Conservation (phyloP, 2,329 filamentous ascomycete species). For the Penicillium polonicum region DNA sequence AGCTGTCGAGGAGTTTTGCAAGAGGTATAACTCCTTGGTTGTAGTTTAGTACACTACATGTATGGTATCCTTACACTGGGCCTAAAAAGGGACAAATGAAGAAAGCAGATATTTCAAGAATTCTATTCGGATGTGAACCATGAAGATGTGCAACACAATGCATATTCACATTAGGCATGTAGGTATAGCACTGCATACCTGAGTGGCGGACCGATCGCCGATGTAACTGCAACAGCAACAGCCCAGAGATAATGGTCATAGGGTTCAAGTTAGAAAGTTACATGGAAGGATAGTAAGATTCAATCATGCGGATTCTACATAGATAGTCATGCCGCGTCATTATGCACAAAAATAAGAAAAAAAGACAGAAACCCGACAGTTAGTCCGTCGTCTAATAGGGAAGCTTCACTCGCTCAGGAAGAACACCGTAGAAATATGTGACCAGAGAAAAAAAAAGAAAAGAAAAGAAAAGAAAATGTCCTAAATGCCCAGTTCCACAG, state of each 20-base stretch:
- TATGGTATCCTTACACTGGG: neutral
- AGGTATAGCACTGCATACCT: neutral
- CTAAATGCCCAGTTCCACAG: slow-evolving; percentile 34
- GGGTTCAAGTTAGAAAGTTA: neutral
- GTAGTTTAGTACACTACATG: neutral
- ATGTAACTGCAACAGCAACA: neutral
- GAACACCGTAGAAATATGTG: slow-evolving; percentile 17
- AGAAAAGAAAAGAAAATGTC: slow-evolving; percentile 13
- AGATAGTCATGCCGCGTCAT: slow-evolving; percentile 36
- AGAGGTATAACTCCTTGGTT: neutral
- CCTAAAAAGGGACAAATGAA: neutral
- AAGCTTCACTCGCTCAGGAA: slow-evolving; percentile 16
- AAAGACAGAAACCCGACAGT: slow-evolving; percentile 12
- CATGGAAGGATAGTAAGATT: neutral
- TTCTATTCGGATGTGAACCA: neutral
- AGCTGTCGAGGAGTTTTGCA: neutral
- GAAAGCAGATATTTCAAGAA: neutral
- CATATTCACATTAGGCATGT: neutral
- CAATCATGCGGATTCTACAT: slow-evolving; percentile 16
- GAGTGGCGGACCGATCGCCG: neutral
- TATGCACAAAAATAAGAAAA: slow-evolving; percentile 26
- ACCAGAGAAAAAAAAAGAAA: slow-evolving; percentile 15
- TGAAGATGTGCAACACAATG: neutral
- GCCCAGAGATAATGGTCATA: neutral
- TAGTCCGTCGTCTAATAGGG: neutral